These are phyloP conservation scores for Penicillium malachiteum DNA, from an alignment of 495 filamentous ascomycete genomes.

Conservation along the genomic window DNA sequence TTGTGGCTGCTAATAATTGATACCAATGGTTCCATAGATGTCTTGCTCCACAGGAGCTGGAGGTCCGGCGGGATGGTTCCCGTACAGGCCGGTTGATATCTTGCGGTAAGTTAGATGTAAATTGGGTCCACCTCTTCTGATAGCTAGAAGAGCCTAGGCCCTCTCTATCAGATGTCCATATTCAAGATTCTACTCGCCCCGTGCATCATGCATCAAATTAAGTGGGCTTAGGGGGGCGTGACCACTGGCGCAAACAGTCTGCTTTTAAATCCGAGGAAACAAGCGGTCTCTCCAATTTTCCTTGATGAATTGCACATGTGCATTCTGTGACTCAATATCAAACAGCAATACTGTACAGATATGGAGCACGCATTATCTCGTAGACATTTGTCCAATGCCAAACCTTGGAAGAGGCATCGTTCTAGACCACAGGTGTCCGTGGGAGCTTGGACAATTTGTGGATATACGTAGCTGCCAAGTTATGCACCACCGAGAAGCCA, in stretches of 20 bases:
- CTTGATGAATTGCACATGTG: no score
- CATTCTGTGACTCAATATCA: no score
- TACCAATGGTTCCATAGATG: not conserved
- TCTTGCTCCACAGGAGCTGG: not conserved
- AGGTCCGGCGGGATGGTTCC: not conserved
- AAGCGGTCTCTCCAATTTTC: no score
- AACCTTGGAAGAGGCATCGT: no score
- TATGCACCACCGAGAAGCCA: no score
- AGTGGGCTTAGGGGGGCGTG: not conserved
- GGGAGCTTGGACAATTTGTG: no score
- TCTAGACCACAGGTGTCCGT: no score
- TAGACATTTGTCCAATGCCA: no score
- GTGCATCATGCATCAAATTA: not conserved
- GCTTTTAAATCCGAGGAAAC: not conserved
- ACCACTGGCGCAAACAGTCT: not conserved
- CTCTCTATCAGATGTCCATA: not conserved
- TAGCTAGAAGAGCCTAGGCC: not conserved
- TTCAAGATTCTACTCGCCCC: not conserved
- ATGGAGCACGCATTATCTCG: no score
- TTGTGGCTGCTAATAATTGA: not conserved
- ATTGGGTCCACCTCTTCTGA: not conserved
- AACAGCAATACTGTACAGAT: no score
- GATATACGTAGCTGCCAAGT: no score
- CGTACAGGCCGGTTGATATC: not conserved
- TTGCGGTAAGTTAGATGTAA: not conserved